A percentile compares a stretch with the other conserved stretches of the same genome.
Evolutionary conservation across 495 filamentous ascomycete species (phyloP).

Genomic region (Aspergillus bertholletiae): DNA sequence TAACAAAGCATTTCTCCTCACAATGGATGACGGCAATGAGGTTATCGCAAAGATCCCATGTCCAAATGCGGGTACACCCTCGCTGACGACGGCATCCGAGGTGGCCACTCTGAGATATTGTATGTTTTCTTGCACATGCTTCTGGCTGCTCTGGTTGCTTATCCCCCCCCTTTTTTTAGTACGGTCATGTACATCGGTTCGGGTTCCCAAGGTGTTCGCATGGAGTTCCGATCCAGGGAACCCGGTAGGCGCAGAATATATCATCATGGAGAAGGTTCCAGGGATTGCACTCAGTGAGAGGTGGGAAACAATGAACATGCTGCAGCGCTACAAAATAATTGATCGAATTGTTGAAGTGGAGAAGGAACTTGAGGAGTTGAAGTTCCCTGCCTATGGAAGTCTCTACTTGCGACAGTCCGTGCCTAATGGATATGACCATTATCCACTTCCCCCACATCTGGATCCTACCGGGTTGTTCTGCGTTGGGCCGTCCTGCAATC

Average conservation of each 20-base stretch:
- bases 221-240: conserved; percentile 25
- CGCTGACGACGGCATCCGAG: conserved; percentile 34
- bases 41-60: conserved; percentile 34
- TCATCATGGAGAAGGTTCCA: conserved; percentile 29
- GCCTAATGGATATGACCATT: conserved; percentile 8
- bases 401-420: conserved; percentile 20
- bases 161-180: too few relatives aligned
- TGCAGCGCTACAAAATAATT: conserved; percentile 20
- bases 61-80: conserved; percentile 30
- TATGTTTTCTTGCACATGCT: too few relatives aligned
- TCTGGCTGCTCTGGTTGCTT: too few relatives aligned
- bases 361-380: conserved; percentile 18
- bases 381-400: conserved; percentile 23
- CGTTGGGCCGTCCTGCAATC: conserved; percentile 16
- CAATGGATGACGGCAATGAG: conserved; percentile 34
- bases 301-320: conserved; percentile 20
- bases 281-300: conserved; percentile 17
- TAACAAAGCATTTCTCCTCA: conserved; percentile 35
- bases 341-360: conserved; percentile 24
- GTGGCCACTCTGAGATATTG: conserved; percentile 38
- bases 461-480: conserved; percentile 13
- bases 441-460: conserved; percentile 10
- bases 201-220: conserved; percentile 22
- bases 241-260: conserved; percentile 32
- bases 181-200: conserved; percentile 18